Percentiles rank a stretch among this genome's conserved stretches.
These are phyloP conservation scores for Penicillium pancosmium DNA, from an alignment of 495 filamentous ascomycete genomes.

Conservation along the genomic window DNA sequence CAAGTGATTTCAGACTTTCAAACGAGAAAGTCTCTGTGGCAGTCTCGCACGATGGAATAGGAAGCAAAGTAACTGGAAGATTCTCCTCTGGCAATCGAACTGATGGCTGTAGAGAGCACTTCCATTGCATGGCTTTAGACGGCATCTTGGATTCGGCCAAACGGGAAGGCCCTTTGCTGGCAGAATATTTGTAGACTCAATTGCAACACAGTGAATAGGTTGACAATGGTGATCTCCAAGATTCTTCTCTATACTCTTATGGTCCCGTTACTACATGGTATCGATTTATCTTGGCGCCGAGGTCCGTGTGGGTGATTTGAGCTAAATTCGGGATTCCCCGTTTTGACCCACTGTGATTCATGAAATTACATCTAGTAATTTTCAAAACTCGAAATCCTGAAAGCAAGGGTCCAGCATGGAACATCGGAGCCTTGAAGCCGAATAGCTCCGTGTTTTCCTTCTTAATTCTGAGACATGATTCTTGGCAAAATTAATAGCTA, in stretches of 20 bases:
- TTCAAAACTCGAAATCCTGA: background rate
- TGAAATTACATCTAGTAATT: conserved; percentile 4
- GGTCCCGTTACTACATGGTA: background rate
- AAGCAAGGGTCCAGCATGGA: background rate
- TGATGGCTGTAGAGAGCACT: background rate
- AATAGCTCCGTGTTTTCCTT: background rate
- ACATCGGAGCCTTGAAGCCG: background rate
- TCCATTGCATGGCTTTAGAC: background rate
- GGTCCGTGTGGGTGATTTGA: background rate
- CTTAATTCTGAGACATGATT: background rate
- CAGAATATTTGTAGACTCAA: background rate
- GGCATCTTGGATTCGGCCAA: background rate
- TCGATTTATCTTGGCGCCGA: background rate
- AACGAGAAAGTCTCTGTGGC: no score
- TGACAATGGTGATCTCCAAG: background rate
- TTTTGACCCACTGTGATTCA: background rate
- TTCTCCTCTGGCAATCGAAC: background rate
- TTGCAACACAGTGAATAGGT: background rate
- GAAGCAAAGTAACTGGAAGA: background rate
- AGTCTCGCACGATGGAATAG: background rate
- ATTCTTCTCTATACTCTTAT: background rate
- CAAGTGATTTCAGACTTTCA: background rate
- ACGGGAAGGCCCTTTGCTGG: background rate
- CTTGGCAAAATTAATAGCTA: background rate
- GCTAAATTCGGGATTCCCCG: background rate